These are phyloP conservation scores for Hygrophila difformis DNA, from an alignment of 257 asterid species.

Conservation along the genomic window DNA sequence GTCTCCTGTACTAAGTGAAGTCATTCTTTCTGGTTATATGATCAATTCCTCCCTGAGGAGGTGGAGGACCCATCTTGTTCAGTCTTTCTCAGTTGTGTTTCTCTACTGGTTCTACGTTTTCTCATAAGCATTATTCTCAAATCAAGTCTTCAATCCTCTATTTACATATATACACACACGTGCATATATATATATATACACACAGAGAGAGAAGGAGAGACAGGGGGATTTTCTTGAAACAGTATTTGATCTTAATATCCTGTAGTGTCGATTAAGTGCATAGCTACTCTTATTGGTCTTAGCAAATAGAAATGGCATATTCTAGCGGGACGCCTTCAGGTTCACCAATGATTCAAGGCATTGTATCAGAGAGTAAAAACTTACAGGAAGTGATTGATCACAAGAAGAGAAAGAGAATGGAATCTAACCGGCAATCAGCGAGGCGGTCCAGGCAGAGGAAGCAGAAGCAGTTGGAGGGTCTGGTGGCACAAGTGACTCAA, in stretches of 20 bases:
- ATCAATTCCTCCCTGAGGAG: constrained; percentile 40
- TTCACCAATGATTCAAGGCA: constrained; percentile 37
- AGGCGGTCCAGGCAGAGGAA: constrained; percentile 68
- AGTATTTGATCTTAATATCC: too few species aligned
- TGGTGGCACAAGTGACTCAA: constrained; percentile 28
- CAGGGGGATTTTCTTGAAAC: too few species aligned
- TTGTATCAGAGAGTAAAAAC: too few species aligned
- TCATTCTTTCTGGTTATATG: constrained; percentile 43
- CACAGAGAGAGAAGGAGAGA: too few species aligned
- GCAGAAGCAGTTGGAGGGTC: constrained; percentile 52
- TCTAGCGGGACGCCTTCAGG: constrained; percentile 41
- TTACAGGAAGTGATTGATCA: constrained; percentile 39
- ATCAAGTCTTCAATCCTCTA: too few species aligned
- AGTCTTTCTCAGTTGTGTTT: constrained; percentile 80
- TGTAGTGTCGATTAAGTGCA: too few species aligned
- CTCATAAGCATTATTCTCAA: constrained; percentile 21
- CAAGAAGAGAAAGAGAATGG: constrained; percentile 63
- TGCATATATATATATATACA: not conserved
- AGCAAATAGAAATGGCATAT: constrained; percentile 29
- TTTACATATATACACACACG: too few species aligned
- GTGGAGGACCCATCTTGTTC: constrained; percentile 40
- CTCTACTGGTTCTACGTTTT: constrained; percentile 89
- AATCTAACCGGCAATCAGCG: constrained; percentile 73
- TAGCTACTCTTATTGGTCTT: too few species aligned
- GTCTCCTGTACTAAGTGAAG: constrained; percentile 59